Evolutionary conservation across 139 green algal species (phyloP), one percentile per base, ranked within the genome.

Genomic region (Micractinium conductrix): DNA sequence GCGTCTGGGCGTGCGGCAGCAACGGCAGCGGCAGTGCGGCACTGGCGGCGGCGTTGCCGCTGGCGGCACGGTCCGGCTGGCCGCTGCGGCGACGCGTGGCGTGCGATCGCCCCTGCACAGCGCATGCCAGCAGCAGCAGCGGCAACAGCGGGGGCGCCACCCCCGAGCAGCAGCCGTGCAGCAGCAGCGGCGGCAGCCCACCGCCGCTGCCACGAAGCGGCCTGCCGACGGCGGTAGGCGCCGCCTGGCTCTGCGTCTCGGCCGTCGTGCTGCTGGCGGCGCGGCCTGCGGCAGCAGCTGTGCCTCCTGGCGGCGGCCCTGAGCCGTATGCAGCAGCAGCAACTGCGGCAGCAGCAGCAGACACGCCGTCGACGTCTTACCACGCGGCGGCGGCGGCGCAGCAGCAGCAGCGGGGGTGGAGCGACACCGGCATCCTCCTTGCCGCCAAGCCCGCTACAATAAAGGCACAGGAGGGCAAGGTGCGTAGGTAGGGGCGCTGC

Each of bases 371-470:
- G 3, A 68, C 74, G 12, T 80, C 67, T 33, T 17, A 43, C 16
- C 50, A 63, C 30, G 70, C 80, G 2, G 79, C 43, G 24, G 62
- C 62, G 16, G 42, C 42, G 33, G 21, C 53, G 79, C 63, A 76
- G 79, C n/a, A 84, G 79, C 79, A 62, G 69, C 69, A 62, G 69
- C 69, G 40, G 38, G 50, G 78, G 10, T 84, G 84, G 84, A 48
- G 43, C 45, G 84, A 87, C 84, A 87, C 84, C 7, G 84, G 84
- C 78, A 87, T 87, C 1, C 74, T 83, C 40, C 62, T 87, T 40
- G 83, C 83, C n/a, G n/a, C n/a, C n/a, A n/a, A n/a, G n/a, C n/a
- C n/a, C n/a, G n/a, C n/a, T n/a, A n/a, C n/a, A n/a, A n/a, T n/a
- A n/a, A n/a, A n/a, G n/a, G 73, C 73, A 4, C 35, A 68, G n/a